A percentile compares a stretch with the other conserved stretches of the same genome.
Evolutionary conservation across 192 early-diverging fungal species (phyloP).

Genomic region (Coemansia sp.): DNA sequence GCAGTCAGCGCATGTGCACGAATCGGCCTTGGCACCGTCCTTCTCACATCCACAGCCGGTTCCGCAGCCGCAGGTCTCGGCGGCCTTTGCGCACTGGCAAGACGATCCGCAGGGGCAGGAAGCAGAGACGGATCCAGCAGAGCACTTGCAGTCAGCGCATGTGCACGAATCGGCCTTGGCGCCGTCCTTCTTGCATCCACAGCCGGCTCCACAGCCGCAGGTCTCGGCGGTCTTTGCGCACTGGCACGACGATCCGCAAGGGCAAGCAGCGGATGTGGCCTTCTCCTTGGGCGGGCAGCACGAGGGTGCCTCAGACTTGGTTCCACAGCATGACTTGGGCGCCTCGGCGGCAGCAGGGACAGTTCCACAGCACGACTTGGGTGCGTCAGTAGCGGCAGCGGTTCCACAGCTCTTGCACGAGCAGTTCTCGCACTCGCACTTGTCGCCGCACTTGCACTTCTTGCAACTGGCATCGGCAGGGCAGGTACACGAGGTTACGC

Average conservation of each 20-base stretch:
- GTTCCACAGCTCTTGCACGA: slow-evolving; percentile 11
- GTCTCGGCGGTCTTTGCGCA: slow-evolving; percentile 1
- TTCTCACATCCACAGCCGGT: slow-evolving; percentile 21
- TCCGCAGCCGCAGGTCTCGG: slow-evolving; percentile 3
- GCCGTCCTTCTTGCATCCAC: slow-evolving; percentile 16
- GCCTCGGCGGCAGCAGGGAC: background rate
- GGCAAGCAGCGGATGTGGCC: background rate
- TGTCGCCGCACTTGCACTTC: slow-evolving; percentile 29
- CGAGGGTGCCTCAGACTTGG: background rate
- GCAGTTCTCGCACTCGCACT: slow-evolving; percentile 27
- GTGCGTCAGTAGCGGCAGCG: too few species aligned
- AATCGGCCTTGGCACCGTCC: slow-evolving; percentile 6
- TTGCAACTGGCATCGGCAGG: slow-evolving; percentile 17
- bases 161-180: slow-evolving; percentile 14
- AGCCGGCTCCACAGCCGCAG: slow-evolving; percentile 12
- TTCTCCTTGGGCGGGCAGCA: slow-evolving; percentile 19
- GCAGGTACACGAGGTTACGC: slow-evolving; percentile 30
- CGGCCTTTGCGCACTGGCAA: slow-evolving; percentile 9
- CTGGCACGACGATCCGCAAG: slow-evolving; percentile 18
- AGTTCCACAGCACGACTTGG: too few species aligned
- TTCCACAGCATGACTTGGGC: slow-evolving; percentile 13
- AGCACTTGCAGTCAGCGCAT: slow-evolving; percentile 26
- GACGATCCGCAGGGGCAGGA: slow-evolving; percentile 20
- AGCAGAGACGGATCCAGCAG: background rate
- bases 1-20: slow-evolving; percentile 30